Percentiles rank a stretch among this genome's conserved stretches.
Conservation (phyloP, 129 eudicot species). For the Mikania micrantha region DNA sequence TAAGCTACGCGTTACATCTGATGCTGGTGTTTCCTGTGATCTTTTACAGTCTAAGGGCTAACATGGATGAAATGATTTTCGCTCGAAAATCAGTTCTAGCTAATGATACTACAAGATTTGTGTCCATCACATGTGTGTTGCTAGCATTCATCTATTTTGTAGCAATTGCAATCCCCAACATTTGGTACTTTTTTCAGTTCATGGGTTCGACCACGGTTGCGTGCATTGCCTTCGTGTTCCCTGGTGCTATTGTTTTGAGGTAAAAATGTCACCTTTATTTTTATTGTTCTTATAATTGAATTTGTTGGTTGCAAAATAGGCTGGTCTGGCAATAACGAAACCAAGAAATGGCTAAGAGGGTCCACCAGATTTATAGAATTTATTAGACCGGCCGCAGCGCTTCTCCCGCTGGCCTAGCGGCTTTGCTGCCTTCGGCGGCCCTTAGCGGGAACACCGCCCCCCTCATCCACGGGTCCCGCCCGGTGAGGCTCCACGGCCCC, state of each 20-base stretch:
- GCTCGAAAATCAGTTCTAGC: conserved; percentile 42
- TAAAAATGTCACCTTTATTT: conserved; percentile 15
- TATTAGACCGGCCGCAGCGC: no score
- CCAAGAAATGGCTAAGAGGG: no score
- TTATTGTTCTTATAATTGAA: not conserved
- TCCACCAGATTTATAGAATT: no score
- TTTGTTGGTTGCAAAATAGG: not conserved
- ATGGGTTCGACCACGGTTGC: conserved; percentile 78
- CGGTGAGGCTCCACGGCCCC: no score
- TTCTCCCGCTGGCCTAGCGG: no score
- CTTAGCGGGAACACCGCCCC: no score
- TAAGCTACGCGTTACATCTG: conserved; percentile 84
- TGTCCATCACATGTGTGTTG: conserved; percentile 41
- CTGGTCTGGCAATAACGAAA: not conserved
- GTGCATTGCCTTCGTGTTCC: conserved; percentile 73
- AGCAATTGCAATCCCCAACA: conserved; percentile 73
- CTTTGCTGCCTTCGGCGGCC: no score
- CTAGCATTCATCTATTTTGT: conserved; percentile 44
- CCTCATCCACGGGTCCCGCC: no score
- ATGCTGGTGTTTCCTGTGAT: conserved; percentile 84
- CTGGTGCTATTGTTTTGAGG: conserved; percentile 74
- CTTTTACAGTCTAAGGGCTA: conserved; percentile 59
- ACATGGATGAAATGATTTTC: conserved; percentile 71
- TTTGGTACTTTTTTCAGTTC: no score
- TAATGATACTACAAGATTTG: conserved; percentile 44